A percentile compares a stretch with the other conserved stretches of the same genome.
Conservation (phyloP, 2,329 filamentous ascomycete genomes). For the Apiospora sp. region DNA sequence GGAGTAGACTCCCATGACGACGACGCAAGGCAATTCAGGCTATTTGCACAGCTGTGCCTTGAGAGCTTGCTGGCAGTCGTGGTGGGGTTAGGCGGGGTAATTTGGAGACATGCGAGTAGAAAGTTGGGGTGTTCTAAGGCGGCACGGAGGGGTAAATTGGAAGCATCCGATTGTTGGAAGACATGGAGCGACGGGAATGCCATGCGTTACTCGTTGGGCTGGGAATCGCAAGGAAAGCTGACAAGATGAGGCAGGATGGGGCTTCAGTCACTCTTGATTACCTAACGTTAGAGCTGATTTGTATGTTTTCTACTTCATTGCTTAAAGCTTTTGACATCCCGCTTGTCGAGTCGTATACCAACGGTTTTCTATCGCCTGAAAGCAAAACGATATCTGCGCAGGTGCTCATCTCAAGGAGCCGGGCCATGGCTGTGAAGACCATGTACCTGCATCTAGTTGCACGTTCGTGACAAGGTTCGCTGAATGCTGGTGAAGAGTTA, state of each 20-base stretch:
- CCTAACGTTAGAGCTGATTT: background rate
- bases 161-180: slow-evolving; percentile 15
- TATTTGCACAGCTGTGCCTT: slow-evolving; percentile 22
- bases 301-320: background rate
- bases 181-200: background rate
- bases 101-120: slow-evolving; percentile 11
- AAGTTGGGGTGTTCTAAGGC: background rate
- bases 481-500: background rate
- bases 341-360: background rate
- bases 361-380: background rate
- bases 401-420: background rate
- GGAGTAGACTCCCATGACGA: slow-evolving; percentile 13
- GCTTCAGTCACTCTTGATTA: background rate
- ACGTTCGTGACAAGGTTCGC: background rate
- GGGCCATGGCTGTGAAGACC: background rate
- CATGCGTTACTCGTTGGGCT: background rate
- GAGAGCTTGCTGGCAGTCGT: slow-evolving; percentile 21
- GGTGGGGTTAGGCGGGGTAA: slow-evolving; percentile 24
- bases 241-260: background rate
- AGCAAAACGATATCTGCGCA: background rate
- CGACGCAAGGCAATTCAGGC: slow-evolving; percentile 18
- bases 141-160: slow-evolving; percentile 15
- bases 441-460: background rate
- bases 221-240: background rate
- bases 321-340: too few relatives aligned